Evolutionary conservation across 495 filamentous ascomycete species (phyloP), one percentile per base, ranked within the genome.

Genomic region (Trypethelium eluteriae): DNA sequence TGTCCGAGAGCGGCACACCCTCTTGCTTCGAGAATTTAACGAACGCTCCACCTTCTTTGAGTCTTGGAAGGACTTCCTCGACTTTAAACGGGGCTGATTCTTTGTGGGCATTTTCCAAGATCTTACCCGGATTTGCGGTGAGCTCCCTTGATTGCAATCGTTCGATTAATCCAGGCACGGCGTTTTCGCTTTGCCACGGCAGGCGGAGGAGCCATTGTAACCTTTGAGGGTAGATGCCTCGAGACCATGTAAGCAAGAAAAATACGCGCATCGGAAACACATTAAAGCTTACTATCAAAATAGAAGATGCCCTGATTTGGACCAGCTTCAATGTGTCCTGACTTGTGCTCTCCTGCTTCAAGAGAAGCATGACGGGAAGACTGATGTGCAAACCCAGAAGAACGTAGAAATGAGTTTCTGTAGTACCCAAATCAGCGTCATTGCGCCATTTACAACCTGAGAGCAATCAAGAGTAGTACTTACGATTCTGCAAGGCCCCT

Each of bases 21-120:
- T 77, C 70, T 18, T 83, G 79, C 70, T 90, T 82, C 6, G 81
- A 81, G 76, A 95, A 94, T 74, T 96, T 97, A 71, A 97, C 86
- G 76, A 94, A 98, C 7, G 91, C 91, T 9, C 95, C 94, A 34
- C 93, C 95, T 74, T 98, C 94, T 70, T 93, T 92, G 38, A 93
- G 79, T 25, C 91, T 84, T 2, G 92, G 90, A 56, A 96, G 71
- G 44, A 96, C 86, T 67, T 95, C 85, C 49, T 85, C 89, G 68
- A 96, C 83, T 53, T 53, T 53, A n/a, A 53, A 14, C 49, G 87
- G 49, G 5, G 49, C 11, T 18, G 49, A 16, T 16, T 53, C 49
- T 25, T 53, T 53, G 5, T 53, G 9, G 12, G n/a, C n/a, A 11
- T 53, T 53, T 25, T 53, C 49, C 5, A 53, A n/a, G 18, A 53